Base-by-base conservation (phyloP, 768 basidiomycete species). In the Amanita exitialis region DNA sequence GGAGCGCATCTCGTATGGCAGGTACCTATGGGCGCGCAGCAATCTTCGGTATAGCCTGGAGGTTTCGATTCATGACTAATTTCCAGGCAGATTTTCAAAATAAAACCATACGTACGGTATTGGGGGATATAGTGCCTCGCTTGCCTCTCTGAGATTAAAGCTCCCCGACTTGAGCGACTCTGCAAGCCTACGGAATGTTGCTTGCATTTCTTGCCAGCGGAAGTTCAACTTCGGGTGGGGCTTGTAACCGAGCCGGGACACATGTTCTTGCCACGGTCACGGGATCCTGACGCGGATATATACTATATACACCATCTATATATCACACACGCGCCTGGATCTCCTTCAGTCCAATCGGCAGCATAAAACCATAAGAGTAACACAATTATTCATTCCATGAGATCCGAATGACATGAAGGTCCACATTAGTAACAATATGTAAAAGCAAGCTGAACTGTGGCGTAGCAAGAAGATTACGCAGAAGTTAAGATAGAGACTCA, bases 1-100 rank as follows among this genome's bases (percentile, higher is more conserved):
- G 36, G 79, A 80, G 23, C 90, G 78, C 84, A 95, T 87, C 53
- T 91, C 91, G 4, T 61, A 50, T 3, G 90, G 83, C 4, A 95
- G 72, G 47, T 64, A 63, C 45, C 82, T 77, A 59, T 97, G 92
- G 1, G 83, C 80, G n/a, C 93, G 77, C 35, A 95, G 69, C 23
- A 95, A 70, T 30, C 81, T 72, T 23, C 92, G 82, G 63, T 86
- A 92, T 20, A 95, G 70, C 15, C 49, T 92, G 57, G 4, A 36
- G 10, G 42, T 44, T 27, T 30, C n/a, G 35, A 38, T 25, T 28
- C 21, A 35, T 21, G 37, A 47, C 37, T 54, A 36, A 30, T 30
- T 30, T 12, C 3, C 30, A 30, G 30, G 30, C 9, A 30, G 36
- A 32, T 28, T 36, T 36, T 9, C 42, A 12, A 41, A 44, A 30